Conservation (phyloP, 2,329 filamentous ascomycete genomes). For the Periconia digitata region DNA sequence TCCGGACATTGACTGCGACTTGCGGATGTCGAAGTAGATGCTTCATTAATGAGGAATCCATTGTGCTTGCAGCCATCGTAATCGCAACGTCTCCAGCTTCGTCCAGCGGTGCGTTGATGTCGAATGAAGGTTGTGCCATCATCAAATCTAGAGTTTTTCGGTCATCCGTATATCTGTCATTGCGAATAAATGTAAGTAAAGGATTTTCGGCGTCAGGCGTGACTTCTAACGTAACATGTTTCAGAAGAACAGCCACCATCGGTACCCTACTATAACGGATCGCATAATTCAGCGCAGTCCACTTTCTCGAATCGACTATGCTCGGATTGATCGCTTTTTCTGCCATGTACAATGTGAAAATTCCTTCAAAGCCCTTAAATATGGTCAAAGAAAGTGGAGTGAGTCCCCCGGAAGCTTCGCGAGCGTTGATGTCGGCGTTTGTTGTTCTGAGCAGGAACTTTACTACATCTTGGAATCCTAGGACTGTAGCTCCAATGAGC, state of each 20-base stretch:
- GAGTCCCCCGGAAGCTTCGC: not conserved
- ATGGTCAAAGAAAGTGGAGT: slow-evolving; percentile 2
- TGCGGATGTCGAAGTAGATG: not conserved
- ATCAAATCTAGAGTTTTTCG: not conserved
- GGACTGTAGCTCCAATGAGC: not conserved
- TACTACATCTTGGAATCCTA: not conserved
- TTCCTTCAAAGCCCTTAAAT: not conserved
- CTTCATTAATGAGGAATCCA: not conserved
- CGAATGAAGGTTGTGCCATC: not conserved
- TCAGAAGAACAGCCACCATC: not conserved
- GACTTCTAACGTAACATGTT: too few species aligned
- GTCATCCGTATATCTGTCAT: not conserved
- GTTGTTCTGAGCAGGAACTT: slow-evolving; percentile 5
- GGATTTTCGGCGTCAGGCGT: not conserved
- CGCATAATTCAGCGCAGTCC: not conserved
- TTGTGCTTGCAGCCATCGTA: not conserved
- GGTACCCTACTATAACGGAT: not conserved
- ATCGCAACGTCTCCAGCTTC: not conserved
- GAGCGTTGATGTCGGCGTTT: slow-evolving; percentile 1
- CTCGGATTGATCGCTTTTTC: not conserved
- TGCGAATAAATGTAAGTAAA: not conserved
- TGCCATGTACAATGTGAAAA: slow-evolving; percentile 4
- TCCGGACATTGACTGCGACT: slow-evolving; percentile 1
- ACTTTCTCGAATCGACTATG: not conserved
- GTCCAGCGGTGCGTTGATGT: not conserved